Conservation (phyloP, 2,329 filamentous ascomycete genomes). For the Fusarium poae region DNA sequence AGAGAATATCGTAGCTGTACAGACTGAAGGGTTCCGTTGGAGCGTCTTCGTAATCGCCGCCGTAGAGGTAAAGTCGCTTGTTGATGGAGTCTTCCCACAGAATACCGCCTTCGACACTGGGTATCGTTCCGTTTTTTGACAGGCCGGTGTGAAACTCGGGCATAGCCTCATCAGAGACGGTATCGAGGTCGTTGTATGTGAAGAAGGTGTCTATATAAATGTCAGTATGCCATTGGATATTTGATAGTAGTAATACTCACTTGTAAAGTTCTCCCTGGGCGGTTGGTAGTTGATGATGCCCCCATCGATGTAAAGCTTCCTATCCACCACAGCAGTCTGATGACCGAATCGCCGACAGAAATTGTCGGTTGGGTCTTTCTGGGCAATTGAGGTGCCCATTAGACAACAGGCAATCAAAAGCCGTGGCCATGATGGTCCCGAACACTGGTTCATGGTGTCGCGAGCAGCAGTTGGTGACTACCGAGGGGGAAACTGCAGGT, state of each 20-base stretch:
- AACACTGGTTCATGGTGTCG: neutral
- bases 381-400: neutral
- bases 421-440: neutral
- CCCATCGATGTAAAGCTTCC: slow-evolving; percentile 10
- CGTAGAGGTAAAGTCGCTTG: slow-evolving; percentile 15
- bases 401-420: neutral
- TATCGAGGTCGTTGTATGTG: slow-evolving; percentile 6
- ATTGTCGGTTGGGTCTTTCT: slow-evolving; percentile 7
- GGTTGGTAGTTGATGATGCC: slow-evolving; percentile 14
- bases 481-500: neutral
- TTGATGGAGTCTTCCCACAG: slow-evolving; percentile 19
- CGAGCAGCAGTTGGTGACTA: neutral
- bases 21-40: neutral
- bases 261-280: neutral
- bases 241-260: neutral
- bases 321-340: slow-evolving; percentile 10
- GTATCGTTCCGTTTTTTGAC: slow-evolving; percentile 16
- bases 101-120: slow-evolving; percentile 12
- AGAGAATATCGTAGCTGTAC: slow-evolving; percentile 19
- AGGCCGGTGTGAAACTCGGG: neutral
- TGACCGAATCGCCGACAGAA: slow-evolving; percentile 16
- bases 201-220: neutral
- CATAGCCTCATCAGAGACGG: neutral
- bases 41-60: neutral
- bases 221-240: neutral